Percentiles rank a stretch among this genome's conserved stretches.
These are phyloP conservation scores for Leccinum arenicola DNA, from an alignment of 768 basidiomycete genomes.

Conservation along the genomic window DNA sequence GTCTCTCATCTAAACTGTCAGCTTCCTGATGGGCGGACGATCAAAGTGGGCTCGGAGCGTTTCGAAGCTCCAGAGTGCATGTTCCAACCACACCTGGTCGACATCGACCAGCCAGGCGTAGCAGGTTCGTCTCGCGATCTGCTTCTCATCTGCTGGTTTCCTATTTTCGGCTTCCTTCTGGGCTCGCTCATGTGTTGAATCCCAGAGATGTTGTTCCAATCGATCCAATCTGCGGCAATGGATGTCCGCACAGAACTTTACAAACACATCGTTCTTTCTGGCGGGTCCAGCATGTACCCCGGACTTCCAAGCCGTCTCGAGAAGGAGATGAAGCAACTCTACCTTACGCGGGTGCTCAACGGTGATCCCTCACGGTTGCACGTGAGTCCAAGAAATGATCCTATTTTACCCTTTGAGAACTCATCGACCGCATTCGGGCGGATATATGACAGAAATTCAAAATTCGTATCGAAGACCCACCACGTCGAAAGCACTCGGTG, in stretches of 20 bases:
- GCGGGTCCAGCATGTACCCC: conserved; percentile 98
- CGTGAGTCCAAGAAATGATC: conserved; percentile 47
- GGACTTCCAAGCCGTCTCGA: conserved; percentile 95
- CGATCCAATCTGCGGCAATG: conserved; percentile 88
- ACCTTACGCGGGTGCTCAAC: conserved; percentile 83
- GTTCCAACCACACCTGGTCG: conserved; percentile 99
- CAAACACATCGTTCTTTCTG: conserved; percentile 97
- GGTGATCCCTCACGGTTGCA: conserved; percentile 82
- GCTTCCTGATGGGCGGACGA: conserved; percentile 93
- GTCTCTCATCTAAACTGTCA: conserved; percentile 29
- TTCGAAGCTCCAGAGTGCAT: conserved; percentile 99
- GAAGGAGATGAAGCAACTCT: conserved; percentile 99
- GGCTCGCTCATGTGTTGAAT: neutral
- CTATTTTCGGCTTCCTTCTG: neutral
- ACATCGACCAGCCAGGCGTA: conserved; percentile 94
- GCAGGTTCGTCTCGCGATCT: conserved; percentile 60
- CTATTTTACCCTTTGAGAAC: neutral
- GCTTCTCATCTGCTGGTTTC: neutral
- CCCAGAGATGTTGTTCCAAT: conserved; percentile 92
- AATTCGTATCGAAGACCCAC: conserved; percentile 97
- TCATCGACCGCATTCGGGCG: neutral
- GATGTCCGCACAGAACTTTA: conserved; percentile 90
- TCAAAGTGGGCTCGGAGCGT: conserved; percentile 97
- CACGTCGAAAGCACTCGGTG: conserved; percentile 98
- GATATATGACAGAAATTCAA: conserved; percentile 84